Evolutionary conservation across 2,329 filamentous ascomycete species (phyloP).

Genomic region (Fusarium hostae): DNA sequence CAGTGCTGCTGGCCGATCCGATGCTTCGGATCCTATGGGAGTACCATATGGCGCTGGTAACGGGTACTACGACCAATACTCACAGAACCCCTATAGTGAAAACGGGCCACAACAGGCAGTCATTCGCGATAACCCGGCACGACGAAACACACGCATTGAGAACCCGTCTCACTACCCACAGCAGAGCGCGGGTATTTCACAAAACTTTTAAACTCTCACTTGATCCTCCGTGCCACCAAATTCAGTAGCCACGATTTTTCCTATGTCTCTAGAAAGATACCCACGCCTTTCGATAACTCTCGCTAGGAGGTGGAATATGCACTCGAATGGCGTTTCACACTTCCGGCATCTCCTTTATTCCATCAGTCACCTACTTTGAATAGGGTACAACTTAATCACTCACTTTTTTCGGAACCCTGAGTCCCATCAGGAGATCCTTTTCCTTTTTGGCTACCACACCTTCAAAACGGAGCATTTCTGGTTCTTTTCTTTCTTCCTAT

Average conservation of each 20-base stretch:
- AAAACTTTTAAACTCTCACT: conserved; percentile 80
- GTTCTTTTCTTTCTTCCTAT: conserved; percentile 4
- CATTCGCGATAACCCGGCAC: conserved; percentile 91
- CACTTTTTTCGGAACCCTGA: conserved; percentile 9
- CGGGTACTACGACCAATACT: conserved; percentile 70
- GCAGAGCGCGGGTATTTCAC: conserved; percentile 93
- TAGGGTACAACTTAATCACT: conserved; percentile 30
- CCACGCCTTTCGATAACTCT: conserved; percentile 44
- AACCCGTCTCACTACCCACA: conserved; percentile 89
- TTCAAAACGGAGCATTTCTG: conserved; percentile 16
- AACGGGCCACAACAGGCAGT: conserved; percentile 66
- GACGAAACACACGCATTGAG: conserved; percentile 94
- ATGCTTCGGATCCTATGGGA: conserved; percentile 67
- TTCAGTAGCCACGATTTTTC: conserved; percentile 28
- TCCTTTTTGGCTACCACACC: conserved; percentile 6
- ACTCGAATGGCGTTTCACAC: conserved; percentile 32
- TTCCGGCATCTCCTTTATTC: conserved; percentile 31
- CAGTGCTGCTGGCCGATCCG: conserved; percentile 82
- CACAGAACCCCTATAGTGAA: conserved; percentile 64
- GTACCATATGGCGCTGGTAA: conserved; percentile 59
- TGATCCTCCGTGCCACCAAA: neutral
- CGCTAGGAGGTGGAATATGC: conserved; percentile 44
- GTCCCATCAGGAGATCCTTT: neutral
- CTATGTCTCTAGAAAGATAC: conserved; percentile 43
- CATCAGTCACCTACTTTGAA: neutral